Evolutionary conservation across 1,284 basidiomycete genomes (phyloP), one percentile per base, ranked within the genome.

Genomic region (Tylopilus sp.): DNA sequence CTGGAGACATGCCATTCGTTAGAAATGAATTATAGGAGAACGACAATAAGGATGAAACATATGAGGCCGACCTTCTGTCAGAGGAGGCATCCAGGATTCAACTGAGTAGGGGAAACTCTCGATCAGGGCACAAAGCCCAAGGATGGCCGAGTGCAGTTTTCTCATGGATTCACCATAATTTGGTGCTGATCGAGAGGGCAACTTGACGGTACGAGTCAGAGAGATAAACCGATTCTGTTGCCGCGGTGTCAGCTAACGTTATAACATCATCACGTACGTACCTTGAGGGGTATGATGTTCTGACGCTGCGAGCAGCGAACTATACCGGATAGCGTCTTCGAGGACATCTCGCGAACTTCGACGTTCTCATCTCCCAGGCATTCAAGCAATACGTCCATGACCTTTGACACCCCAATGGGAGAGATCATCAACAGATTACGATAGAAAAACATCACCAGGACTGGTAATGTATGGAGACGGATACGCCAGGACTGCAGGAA

Each of bases 291-390:
- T 44, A 89, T 72, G 59, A 98, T 94, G 61, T 87, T 89, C 53
- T 90, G 81, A 48, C 94, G 80, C 67, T 97, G 93, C 11, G 93
- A 95, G 64, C 93, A 96, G 56, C 95, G 80, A 33, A 99, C 81
- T 57, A 99, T 85, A 18, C 92, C 90, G 17, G 90, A 88, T 30
- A 99, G 74, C 36, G 91, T 89, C 71, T 86, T 86, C 5, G 90
- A 90, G n/a, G 92, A 90, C 78, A 90, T 94, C 67, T 94, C 91
- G 53, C 94, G 81, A 28, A 97, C 94, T 72, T 97, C 94, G 46
- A 94, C 85, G 63, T 95, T 95, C 63, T 91, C 88, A 66, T 97
- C 94, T 24, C 81, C 77, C 44, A 97, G 73, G 65, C 94, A 94
- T 44, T 86, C 82, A 26, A 91, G 77, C 42, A 95, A 74, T 30